Evolutionary conservation across 768 basidiomycete species (phyloP).

Genomic region (Suillus spraguei): DNA sequence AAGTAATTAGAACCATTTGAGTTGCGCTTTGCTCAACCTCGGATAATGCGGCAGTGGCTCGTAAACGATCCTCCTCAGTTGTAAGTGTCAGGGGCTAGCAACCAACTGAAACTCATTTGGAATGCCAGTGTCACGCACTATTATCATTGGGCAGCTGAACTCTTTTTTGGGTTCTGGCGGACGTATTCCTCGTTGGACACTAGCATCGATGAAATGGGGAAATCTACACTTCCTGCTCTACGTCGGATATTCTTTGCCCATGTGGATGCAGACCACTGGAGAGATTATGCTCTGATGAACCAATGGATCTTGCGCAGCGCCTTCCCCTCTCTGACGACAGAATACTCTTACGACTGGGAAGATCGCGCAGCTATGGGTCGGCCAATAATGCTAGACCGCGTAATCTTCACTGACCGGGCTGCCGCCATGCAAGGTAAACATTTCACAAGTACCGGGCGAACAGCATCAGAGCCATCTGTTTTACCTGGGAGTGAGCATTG

Average conservation of each 20-base stretch:
- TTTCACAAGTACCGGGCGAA: constrained; percentile 73
- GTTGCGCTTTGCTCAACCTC: constrained; percentile 2
- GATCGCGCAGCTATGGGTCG: constrained; percentile 73
- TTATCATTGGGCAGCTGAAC: constrained; percentile 92
- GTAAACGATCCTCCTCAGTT: constrained; percentile 88
- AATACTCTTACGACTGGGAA: constrained; percentile 82
- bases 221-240: constrained; percentile 71
- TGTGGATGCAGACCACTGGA: constrained; percentile 77
- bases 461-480: constrained; percentile 72
- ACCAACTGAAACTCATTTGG: background rate
- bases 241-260: constrained; percentile 79
- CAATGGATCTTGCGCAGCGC: constrained; percentile 79
- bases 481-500: constrained; percentile 78
- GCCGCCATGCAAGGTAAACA: constrained; percentile 76
- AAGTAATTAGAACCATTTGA: constrained; percentile 23
- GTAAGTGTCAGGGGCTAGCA: constrained; percentile 42
- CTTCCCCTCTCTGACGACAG: constrained; percentile 81
- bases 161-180: constrained; percentile 92
- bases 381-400: constrained; percentile 83
- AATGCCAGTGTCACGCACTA: constrained; percentile 78
- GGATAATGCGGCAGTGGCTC: constrained; percentile 53
- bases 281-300: constrained; percentile 92
- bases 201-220: constrained; percentile 62
- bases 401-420: constrained; percentile 83
- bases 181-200: constrained; percentile 84